These are phyloP conservation scores for Ramicandelaber brevisporus DNA, from an alignment of 192 early-diverging fungal genomes.

Conservation along the genomic window DNA sequence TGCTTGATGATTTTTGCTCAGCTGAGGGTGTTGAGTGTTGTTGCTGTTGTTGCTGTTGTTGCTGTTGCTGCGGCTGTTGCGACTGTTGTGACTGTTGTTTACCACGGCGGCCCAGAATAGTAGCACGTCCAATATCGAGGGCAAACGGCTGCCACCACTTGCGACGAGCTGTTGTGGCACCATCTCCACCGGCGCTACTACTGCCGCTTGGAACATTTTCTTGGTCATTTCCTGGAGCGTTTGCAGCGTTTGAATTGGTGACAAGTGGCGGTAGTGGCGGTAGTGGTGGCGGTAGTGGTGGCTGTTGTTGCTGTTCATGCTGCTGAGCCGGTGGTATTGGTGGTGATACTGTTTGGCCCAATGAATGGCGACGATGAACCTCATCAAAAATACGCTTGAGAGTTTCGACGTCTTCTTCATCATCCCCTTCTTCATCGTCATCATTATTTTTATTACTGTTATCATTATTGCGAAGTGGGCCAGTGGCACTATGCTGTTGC, in stretches of 20 bases:
- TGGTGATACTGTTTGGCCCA: background rate
- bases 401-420: background rate
- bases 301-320: background rate
- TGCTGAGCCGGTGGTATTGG: background rate
- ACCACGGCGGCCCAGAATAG: background rate
- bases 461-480: background rate
- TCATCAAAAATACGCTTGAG: background rate
- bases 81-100: background rate
- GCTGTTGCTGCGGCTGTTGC: no score
- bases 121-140: background rate
- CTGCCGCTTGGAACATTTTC: background rate
- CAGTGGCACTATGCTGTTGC: background rate
- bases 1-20: no score
- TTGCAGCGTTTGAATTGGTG: background rate
- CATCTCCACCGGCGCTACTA: background rate
- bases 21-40: no score
- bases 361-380: background rate
- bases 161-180: background rate
- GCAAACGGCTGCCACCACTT: no score
- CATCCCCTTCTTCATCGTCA: background rate
- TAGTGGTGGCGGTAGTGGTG: background rate
- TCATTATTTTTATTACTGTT: conserved; percentile 1
- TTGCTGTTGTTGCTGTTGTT: no score
- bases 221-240: background rate
- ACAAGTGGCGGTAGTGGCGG: background rate